A percentile compares a stretch with the other conserved stretches of the same genome.
These are phyloP conservation scores for Cyclaneusma minus DNA, from an alignment of 2,329 filamentous ascomycete genomes.

Conservation along the genomic window DNA sequence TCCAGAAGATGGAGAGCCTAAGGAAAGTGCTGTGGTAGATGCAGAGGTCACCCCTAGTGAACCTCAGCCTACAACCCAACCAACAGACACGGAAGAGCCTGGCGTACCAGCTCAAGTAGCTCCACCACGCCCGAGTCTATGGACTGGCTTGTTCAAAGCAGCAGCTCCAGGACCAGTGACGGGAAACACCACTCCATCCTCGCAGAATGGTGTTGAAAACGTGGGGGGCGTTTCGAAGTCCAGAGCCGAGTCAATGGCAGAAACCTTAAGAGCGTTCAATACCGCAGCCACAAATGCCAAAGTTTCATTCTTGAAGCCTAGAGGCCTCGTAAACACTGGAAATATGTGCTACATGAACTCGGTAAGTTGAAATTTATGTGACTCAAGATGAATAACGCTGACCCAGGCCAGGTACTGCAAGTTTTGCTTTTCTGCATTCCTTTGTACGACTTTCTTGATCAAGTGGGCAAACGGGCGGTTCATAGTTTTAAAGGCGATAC, in stretches of 20 bases:
- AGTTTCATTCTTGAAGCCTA: slow-evolving; percentile 74
- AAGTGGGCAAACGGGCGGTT: slow-evolving; percentile 66
- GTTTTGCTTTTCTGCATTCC: slow-evolving; percentile 85
- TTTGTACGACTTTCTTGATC: slow-evolving; percentile 87
- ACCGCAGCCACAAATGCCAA: slow-evolving; percentile 45
- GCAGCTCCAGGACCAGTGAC: slow-evolving; percentile 22
- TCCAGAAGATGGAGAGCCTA: slow-evolving; percentile 2
- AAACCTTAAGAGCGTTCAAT: slow-evolving; percentile 61
- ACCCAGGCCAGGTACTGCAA: slow-evolving; percentile 63
- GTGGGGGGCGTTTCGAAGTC: slow-evolving; percentile 25
- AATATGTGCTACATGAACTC: slow-evolving; percentile 99
- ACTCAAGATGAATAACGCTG: slow-evolving; percentile 13
- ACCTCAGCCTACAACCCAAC: slow-evolving; percentile 8
- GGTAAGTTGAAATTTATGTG: slow-evolving; percentile 36
- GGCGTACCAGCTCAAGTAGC: slow-evolving; percentile 20
- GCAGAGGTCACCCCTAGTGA: neutral
- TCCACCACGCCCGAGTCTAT: slow-evolving; percentile 41
- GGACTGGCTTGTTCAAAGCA: slow-evolving; percentile 51
- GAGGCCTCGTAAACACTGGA: slow-evolving; percentile 88
- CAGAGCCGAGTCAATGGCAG: slow-evolving; percentile 50
- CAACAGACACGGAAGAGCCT: slow-evolving; percentile 8
- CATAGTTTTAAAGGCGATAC: slow-evolving; percentile 94
- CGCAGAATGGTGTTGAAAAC: slow-evolving; percentile 15
- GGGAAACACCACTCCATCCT: slow-evolving; percentile 9
- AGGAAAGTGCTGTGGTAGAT: neutral